A percentile compares a stretch with the other conserved stretches of the same genome.
phyloP scores from a whole-genome alignment of 2,329 filamentous ascomycete species.

The Xylariaceae sp. region DNA sequence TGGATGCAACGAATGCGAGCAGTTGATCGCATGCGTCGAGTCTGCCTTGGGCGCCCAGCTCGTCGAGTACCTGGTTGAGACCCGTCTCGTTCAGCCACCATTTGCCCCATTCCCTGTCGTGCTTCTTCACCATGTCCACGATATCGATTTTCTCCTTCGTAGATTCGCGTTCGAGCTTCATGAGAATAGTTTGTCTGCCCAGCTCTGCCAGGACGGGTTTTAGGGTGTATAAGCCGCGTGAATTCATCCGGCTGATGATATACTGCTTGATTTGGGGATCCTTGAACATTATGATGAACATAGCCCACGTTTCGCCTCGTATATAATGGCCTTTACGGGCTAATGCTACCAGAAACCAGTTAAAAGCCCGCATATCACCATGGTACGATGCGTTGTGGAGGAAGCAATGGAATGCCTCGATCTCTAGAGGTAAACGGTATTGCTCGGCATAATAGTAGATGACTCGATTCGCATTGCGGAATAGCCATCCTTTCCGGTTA shows the following conservation, averaged over 20 bases:
- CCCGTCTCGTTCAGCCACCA: slow-evolving; percentile 28
- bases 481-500: slow-evolving; percentile 18
- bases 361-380: slow-evolving; percentile 27
- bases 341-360: slow-evolving; percentile 27
- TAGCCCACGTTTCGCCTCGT: slow-evolving; percentile 26
- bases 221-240: slow-evolving; percentile 22
- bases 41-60: slow-evolving; percentile 21
- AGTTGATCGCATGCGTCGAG: slow-evolving; percentile 22
- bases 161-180: slow-evolving; percentile 19
- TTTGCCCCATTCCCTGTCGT: slow-evolving; percentile 22
- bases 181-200: slow-evolving; percentile 23
- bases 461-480: slow-evolving; percentile 22
- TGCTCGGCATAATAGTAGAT: slow-evolving; percentile 24
- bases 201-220: slow-evolving; percentile 21
- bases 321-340: slow-evolving; percentile 23
- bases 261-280: slow-evolving; percentile 38
- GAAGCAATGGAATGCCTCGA: slow-evolving; percentile 26
- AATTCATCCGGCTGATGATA: slow-evolving; percentile 38
- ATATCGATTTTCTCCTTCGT: slow-evolving; percentile 12
- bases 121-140: slow-evolving; percentile 16
- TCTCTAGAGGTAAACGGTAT: slow-evolving; percentile 25
- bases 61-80: slow-evolving; percentile 29
- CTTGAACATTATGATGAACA: slow-evolving; percentile 37
- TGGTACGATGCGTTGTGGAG: slow-evolving; percentile 24
- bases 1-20: slow-evolving; percentile 15